Evolutionary conservation across 257 asterid genomes (phyloP).

Genomic region (Solanum chilense): DNA sequence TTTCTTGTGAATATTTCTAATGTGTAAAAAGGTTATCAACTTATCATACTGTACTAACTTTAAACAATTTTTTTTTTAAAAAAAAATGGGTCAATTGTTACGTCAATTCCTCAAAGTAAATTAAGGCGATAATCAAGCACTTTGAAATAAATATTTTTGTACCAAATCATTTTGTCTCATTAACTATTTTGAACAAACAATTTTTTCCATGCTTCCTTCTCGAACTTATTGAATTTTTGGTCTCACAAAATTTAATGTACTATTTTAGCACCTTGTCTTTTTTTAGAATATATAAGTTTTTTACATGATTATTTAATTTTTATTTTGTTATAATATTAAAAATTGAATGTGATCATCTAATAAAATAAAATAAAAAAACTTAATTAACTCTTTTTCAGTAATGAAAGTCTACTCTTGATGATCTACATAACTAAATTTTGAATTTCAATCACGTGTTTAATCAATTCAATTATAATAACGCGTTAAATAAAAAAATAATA

Average conservation of each 20-base stretch:
- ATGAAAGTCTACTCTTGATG: neutral
- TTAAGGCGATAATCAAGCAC: neutral
- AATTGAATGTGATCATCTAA: neutral
- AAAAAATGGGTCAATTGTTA: neutral
- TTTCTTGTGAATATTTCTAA: no score
- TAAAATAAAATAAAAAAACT: accelerated
- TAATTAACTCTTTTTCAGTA: neutral
- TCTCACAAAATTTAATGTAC: neutral
- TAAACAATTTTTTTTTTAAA: neutral
- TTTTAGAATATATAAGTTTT: no score
- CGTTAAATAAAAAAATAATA: no score
- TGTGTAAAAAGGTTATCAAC: no score
- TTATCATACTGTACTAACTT: neutral
- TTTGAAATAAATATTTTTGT: neutral
- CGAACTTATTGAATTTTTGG: neutral
- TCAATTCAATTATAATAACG: neutral
- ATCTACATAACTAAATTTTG: neutral
- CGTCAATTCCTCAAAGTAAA: neutral
- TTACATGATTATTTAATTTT: neutral
- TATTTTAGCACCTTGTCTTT: neutral
- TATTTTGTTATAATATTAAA: no score
- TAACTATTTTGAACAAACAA: neutral
- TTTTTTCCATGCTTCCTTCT: neutral
- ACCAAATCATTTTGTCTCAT: neutral
- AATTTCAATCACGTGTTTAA: neutral